phyloP scores from a whole-genome alignment of 2,329 filamentous ascomycete genomes.

The Thielaviopsis ethacetica region DNA sequence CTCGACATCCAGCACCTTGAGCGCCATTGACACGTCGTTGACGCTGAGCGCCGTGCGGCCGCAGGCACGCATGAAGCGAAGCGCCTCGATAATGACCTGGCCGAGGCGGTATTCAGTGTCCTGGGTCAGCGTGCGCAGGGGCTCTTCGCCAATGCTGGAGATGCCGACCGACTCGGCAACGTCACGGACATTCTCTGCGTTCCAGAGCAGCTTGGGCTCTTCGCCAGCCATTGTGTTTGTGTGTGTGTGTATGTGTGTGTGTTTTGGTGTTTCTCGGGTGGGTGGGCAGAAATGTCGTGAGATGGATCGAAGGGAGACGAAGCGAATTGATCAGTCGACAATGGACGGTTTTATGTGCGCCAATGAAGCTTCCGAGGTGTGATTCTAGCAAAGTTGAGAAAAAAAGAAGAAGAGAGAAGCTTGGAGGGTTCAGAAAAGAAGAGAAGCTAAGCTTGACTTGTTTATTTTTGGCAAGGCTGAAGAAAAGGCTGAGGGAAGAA shows the following conservation, averaged over 20 bases:
- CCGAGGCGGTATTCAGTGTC: conserved; percentile 92
- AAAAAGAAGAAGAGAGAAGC: neutral
- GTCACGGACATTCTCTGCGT: conserved; percentile 86
- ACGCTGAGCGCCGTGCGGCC: conserved; percentile 77
- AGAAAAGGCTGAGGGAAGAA: neutral
- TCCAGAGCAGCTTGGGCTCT: conserved; percentile 58
- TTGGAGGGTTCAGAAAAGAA: neutral
- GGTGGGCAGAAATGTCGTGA: neutral
- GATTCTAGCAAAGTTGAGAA: too few species aligned
- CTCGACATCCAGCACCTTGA: conserved; percentile 79
- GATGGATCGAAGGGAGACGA: too few species aligned
- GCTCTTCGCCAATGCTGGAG: conserved; percentile 62
- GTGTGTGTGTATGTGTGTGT: neutral
- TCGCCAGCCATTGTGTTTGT: conserved; percentile 8
- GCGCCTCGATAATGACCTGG: conserved; percentile 81
- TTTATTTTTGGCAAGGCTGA: neutral
- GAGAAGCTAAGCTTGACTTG: neutral
- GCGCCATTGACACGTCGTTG: conserved; percentile 73
- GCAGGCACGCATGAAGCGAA: conserved; percentile 90
- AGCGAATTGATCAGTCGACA: too few species aligned
- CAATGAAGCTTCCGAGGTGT: too few species aligned
- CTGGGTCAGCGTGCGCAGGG: conserved; percentile 71
- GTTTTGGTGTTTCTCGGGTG: neutral
- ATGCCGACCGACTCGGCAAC: conserved; percentile 95
- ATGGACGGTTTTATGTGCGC: neutral